A percentile compares a stretch with the other conserved stretches of the same genome.
phyloP scores from a whole-genome alignment of 176 grass and related monocot genomes.

The Guadua angustifolia region DNA sequence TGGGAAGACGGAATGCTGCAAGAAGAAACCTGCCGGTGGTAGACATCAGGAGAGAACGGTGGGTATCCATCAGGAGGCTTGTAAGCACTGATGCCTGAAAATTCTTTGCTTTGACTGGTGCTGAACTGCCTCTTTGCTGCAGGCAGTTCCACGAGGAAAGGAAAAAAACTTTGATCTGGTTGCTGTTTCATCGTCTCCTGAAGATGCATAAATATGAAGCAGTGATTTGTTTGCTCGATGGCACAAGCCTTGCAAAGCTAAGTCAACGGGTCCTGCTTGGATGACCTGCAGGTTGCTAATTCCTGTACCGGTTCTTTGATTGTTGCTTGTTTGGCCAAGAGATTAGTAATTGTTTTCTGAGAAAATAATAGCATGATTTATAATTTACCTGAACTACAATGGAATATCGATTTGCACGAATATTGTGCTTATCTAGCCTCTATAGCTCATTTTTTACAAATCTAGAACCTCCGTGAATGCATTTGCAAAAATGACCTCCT shows the following conservation, averaged over 20 bases:
- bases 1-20: conserved; percentile 37
- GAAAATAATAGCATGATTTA: neutral
- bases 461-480: too few species aligned
- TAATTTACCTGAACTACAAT: neutral
- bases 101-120: conserved; percentile 13
- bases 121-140: conserved; percentile 37
- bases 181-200: neutral
- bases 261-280: conserved; percentile 28
- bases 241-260: neutral
- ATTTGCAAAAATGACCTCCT: too few species aligned
- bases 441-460: too few species aligned
- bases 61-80: conserved; percentile 14
- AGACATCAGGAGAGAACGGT: neutral
- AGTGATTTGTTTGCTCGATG: neutral
- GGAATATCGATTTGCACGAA: neutral
- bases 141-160: conserved; percentile 10
- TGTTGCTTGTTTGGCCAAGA: neutral
- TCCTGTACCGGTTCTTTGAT: neutral
- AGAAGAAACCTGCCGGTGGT: conserved; percentile 43
- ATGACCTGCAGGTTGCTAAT: conserved; percentile 5
- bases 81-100: neutral
- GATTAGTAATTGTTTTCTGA: neutral
- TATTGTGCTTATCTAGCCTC: too few species aligned
- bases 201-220: conserved; percentile 9
- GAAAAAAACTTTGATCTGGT: neutral